A percentile compares a stretch with the other conserved stretches of the same genome.
Conservation (phyloP, 2,329 filamentous ascomycete genomes). For the Fusarium musae region DNA sequence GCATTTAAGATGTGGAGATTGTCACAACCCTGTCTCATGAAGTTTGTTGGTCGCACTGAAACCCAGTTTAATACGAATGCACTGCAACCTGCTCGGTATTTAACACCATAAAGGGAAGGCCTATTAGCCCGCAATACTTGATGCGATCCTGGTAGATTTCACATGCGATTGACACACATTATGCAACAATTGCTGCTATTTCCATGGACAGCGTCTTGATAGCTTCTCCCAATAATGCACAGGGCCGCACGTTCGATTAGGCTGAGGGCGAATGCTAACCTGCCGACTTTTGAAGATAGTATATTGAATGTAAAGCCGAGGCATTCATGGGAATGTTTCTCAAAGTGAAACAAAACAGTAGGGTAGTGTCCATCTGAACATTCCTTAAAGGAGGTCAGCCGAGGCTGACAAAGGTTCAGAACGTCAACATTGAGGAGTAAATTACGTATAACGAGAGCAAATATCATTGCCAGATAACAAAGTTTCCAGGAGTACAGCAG, state of each 20-base stretch:
- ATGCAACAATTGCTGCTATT: not conserved
- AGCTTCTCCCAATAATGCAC: not conserved
- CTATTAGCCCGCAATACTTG: not conserved
- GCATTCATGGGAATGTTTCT: fast-evolving
- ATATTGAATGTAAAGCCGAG: fast-evolving
- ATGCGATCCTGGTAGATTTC: not conserved
- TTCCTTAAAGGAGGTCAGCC: too few relatives aligned
- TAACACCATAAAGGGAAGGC: not conserved
- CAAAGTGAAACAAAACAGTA: not conserved
- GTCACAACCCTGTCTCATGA: not conserved
- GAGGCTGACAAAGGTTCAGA: not conserved
- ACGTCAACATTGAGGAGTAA: too few relatives aligned
- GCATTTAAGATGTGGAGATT: not conserved
- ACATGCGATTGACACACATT: not conserved
- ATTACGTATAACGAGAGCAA: too few relatives aligned
- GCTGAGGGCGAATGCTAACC: fast-evolving
- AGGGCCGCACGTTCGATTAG: not conserved
- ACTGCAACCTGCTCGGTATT: not conserved
- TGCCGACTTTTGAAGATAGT: too few relatives aligned
- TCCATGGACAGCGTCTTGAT: not conserved
- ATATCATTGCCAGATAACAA: too few relatives aligned
- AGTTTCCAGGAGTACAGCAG: too few relatives aligned
- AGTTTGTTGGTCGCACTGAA: not conserved
- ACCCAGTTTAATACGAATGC: not conserved
- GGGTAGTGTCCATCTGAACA: not conserved